These are phyloP conservation scores for Fragilariopsis cylindrus DNA, from an alignment of 108 stramenopile species.

Conservation along the genomic window DNA sequence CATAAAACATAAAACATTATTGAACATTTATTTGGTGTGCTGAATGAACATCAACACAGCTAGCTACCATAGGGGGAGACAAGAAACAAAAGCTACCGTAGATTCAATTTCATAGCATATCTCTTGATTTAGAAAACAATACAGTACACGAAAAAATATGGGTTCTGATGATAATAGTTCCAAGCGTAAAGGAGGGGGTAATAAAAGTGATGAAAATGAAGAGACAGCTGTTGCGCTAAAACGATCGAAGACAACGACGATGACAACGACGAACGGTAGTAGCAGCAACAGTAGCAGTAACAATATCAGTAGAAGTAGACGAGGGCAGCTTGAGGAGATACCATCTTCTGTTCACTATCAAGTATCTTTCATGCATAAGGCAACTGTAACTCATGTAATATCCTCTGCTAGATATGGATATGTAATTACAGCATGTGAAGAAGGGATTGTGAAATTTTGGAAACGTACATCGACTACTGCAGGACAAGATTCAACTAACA, in stretches of 20 bases:
- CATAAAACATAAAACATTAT: too few relatives aligned
- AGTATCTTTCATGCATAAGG: slow-evolving; percentile 93
- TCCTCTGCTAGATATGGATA: slow-evolving; percentile 81
- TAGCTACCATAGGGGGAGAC: too few relatives aligned
- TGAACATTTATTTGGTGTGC: too few relatives aligned
- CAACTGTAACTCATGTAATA: slow-evolving; percentile 77
- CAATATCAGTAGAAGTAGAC: background rate
- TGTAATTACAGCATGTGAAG: slow-evolving; percentile 83
- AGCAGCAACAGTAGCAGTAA: background rate
- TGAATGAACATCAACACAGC: too few relatives aligned
- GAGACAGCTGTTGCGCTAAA: background rate
- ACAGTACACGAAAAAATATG: background rate
- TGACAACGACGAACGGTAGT: background rate
- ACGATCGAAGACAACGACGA: background rate
- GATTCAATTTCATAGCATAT: too few relatives aligned
- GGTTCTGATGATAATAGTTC: background rate
- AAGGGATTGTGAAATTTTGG: slow-evolving; percentile 99
- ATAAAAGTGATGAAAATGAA: background rate
- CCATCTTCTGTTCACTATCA: slow-evolving; percentile 73
- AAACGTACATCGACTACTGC: slow-evolving; percentile 71
- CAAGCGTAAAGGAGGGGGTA: background rate
- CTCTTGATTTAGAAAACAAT: background rate
- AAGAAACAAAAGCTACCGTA: too few relatives aligned
- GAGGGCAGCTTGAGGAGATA: slow-evolving; percentile 36
- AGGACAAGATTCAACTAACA: slow-evolving; percentile 5